Evolutionary conservation across 805 yeast species (phyloP).

Genomic region (Candida broadrunensis): DNA sequence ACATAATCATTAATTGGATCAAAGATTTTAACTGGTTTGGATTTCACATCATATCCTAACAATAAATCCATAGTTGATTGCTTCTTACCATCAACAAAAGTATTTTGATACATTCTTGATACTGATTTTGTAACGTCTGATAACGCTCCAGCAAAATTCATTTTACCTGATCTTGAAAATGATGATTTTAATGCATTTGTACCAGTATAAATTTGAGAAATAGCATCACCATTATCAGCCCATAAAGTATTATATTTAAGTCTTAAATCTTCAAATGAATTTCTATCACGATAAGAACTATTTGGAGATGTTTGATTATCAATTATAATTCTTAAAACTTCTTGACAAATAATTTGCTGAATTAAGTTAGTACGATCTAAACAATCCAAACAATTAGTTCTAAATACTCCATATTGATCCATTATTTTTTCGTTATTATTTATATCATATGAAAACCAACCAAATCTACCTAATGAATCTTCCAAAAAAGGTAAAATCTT

Average conservation of each 20-base stretch:
- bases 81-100: constrained; percentile 87
- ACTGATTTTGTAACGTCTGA: constrained; percentile 97
- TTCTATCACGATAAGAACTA: constrained; percentile 16
- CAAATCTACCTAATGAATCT: constrained; percentile 71
- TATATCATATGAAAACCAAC: constrained; percentile 76
- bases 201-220: constrained; percentile 60
- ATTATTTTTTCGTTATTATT: constrained; percentile 51
- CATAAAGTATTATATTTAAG: constrained; percentile 76
- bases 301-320: constrained; percentile 22
- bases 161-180: constrained; percentile 90
- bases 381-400: constrained; percentile 92
- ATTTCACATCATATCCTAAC: constrained; percentile 73
- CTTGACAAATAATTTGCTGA: constrained; percentile 76
- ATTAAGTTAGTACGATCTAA: constrained; percentile 90
- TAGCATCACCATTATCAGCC: constrained; percentile 72
- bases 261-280: constrained; percentile 48
- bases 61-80: constrained; percentile 87
- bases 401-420: constrained; percentile 85
- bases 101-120: constrained; percentile 90
- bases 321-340: constrained; percentile 52
- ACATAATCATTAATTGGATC: constrained; percentile 90
- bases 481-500: constrained; percentile 62
- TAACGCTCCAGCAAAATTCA: constrained; percentile 96
- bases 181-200: constrained; percentile 76
- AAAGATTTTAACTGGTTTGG: constrained; percentile 65